Evolutionary conservation across 1,139 yeast species (phyloP).

Genomic region (Yamadazyma membranifaciens): DNA sequence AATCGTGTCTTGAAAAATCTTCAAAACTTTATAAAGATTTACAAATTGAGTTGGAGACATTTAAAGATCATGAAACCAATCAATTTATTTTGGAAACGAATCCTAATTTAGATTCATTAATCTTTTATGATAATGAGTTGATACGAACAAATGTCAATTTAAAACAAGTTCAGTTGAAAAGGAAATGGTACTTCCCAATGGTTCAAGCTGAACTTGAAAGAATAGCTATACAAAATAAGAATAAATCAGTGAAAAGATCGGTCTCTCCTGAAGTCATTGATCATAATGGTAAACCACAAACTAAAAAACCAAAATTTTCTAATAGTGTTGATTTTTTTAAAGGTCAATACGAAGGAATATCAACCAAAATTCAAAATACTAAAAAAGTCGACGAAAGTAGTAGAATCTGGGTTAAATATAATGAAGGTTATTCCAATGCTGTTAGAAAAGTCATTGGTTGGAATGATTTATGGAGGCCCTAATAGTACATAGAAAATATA

Average conservation of each 20-base stretch:
- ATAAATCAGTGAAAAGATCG: slow-evolving; percentile 24
- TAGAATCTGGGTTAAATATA: slow-evolving; percentile 86
- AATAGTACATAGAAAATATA: background rate
- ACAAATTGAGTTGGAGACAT: slow-evolving; percentile 30
- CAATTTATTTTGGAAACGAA: slow-evolving; percentile 27
- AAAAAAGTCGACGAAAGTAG: slow-evolving; percentile 17
- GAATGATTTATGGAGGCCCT: slow-evolving; percentile 58
- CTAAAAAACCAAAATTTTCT: slow-evolving; percentile 24
- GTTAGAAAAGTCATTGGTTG: slow-evolving; percentile 84
- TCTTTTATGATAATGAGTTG: slow-evolving; percentile 24
- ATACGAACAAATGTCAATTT: slow-evolving; percentile 13
- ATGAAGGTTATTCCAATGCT: slow-evolving; percentile 94
- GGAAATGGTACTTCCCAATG: slow-evolving; percentile 40
- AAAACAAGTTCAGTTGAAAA: slow-evolving; percentile 27
- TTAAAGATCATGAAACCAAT: slow-evolving; percentile 35
- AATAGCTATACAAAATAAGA: slow-evolving; percentile 18
- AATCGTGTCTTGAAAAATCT: slow-evolving; percentile 25
- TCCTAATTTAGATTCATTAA: slow-evolving; percentile 38
- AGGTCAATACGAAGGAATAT: slow-evolving; percentile 35
- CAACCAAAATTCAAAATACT: slow-evolving; percentile 21
- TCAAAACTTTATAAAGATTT: slow-evolving; percentile 27
- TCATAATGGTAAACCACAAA: slow-evolving; percentile 11
- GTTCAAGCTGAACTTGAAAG: slow-evolving; percentile 43
- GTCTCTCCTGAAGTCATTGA: slow-evolving; percentile 19
- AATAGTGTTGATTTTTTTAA: slow-evolving; percentile 43